Evolutionary conservation across 1,284 basidiomycete genomes (phyloP).

Genomic region (Peniophora sp.): DNA sequence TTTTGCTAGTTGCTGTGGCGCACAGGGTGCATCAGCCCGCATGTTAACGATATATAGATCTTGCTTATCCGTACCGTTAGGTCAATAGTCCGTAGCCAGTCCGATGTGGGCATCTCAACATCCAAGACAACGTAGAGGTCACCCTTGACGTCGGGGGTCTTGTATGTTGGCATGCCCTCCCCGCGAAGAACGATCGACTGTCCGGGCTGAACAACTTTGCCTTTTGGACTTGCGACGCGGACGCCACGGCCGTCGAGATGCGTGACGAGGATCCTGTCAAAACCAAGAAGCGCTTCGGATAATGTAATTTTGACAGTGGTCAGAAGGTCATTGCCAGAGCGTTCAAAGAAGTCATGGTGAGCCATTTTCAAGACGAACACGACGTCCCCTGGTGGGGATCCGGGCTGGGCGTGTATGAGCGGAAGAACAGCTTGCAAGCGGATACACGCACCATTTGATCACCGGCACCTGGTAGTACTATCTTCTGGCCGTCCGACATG

Average conservation of each 20-base stretch:
- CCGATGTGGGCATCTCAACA: slow-evolving; percentile 76
- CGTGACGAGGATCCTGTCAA: slow-evolving; percentile 78
- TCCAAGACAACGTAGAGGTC: slow-evolving; percentile 77
- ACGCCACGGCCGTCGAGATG: slow-evolving; percentile 89
- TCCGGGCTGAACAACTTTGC: slow-evolving; percentile 70
- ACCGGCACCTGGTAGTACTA: slow-evolving; percentile 84
- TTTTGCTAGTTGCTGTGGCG: slow-evolving; percentile 45
- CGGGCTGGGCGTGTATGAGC: slow-evolving; percentile 46
- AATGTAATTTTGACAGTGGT: slow-evolving; percentile 76
- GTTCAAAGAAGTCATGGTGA: slow-evolving; percentile 74
- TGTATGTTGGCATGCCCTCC: slow-evolving; percentile 83
- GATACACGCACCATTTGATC: slow-evolving; percentile 66
- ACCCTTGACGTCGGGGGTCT: slow-evolving; percentile 61
- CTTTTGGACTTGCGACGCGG: slow-evolving; percentile 61
- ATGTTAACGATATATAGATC: background rate
- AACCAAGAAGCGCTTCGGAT: slow-evolving; percentile 89
- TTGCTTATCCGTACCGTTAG: slow-evolving; percentile 31
- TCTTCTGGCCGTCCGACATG: slow-evolving; percentile 80
- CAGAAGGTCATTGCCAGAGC: slow-evolving; percentile 71
- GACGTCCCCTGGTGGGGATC: slow-evolving; percentile 78
- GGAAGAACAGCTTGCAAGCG: background rate
- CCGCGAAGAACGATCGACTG: slow-evolving; percentile 69
- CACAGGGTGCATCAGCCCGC: background rate
- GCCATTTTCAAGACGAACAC: slow-evolving; percentile 73
- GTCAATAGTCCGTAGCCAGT: slow-evolving; percentile 62